These are phyloP conservation scores for Tylopilus plumbeoviolaceoides DNA, from an alignment of 768 basidiomycete genomes.

Conservation along the genomic window DNA sequence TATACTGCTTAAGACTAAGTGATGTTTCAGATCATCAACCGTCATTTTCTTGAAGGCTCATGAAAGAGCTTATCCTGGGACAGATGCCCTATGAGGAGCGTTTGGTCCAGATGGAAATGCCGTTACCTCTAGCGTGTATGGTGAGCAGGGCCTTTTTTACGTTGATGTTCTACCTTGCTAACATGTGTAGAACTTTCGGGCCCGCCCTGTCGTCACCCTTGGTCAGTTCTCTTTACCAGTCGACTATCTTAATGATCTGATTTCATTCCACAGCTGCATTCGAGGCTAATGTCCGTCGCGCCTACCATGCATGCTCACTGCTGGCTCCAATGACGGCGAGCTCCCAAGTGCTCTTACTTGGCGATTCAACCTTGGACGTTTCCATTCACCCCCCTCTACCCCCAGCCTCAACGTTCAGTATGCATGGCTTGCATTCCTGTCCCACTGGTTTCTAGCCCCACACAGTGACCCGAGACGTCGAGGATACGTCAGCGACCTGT, in stretches of 20 bases:
- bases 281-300: slow-evolving; percentile 93
- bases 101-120: slow-evolving; percentile 88
- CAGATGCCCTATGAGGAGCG: slow-evolving; percentile 98
- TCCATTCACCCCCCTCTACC: slow-evolving; percentile 86
- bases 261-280: slow-evolving; percentile 64
- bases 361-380: slow-evolving; percentile 92
- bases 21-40: slow-evolving; percentile 67
- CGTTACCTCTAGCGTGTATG: slow-evolving; percentile 84
- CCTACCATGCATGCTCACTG: slow-evolving; percentile 90
- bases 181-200: slow-evolving; percentile 62
- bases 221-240: slow-evolving; percentile 43
- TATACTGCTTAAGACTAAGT: slow-evolving; percentile 3
- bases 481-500: too few relatives aligned
- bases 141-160: slow-evolving; percentile 55
- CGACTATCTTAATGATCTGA: background rate
- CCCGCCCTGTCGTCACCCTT: slow-evolving; percentile 76
- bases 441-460: too few relatives aligned
- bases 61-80: slow-evolving; percentile 89
- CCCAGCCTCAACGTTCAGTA: too few relatives aligned
- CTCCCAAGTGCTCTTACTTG: slow-evolving; percentile 79
- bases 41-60: slow-evolving; percentile 91
- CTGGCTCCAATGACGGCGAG: slow-evolving; percentile 80
- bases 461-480: too few relatives aligned
- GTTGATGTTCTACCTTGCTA: background rate
- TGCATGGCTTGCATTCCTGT: too few relatives aligned